Base-by-base conservation (phyloP, 768 basidiomycete genomes). In the Lactifluus hygrophoroides region DNA sequence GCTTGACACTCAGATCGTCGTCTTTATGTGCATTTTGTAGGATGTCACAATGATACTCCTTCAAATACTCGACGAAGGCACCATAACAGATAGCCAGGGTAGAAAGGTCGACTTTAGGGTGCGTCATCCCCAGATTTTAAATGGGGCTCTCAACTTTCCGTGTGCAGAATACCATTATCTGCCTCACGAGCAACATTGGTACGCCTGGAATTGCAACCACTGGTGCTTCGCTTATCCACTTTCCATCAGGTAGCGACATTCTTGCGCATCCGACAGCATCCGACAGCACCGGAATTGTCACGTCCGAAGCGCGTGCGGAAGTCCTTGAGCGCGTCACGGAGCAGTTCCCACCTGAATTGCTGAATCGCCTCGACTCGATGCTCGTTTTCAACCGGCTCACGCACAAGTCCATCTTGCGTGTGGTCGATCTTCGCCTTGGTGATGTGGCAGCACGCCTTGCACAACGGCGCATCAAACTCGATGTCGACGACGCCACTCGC, bases 351-450 rank as follows among this genome's bases (percentile, higher is more conserved):
- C 93, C 93, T 0, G 93, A 96, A 70, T 78, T 95, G 3, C 78
- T 94, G 54, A 94, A 94, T 68, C 85, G 93, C 8, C 79, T 95
- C 35, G 92, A 95, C 67, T 82, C 88, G 1, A 88, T 89, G 72
- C 75, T 88, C 16, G 85, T 95, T 9, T 95, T 96, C 76, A 94
- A 94, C 76, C 94, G 92, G 67, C 82, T 96, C 17, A 84, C 88
- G 2, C 78, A 77, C 25, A 68, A 73, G 23, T 85, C 87, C 3
- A 88, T 94, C 53, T 72, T 89, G n/a, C 74, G 86, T 48, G 86
- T 96, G 23, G 90, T 94, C 19, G 75, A 76, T 3, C 75, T 95
- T 8, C 83, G 92, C 9, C 76, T 95, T 17, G 73, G 76, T 13
- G 93, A 95, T 52, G 83, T 94, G 0, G 79, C 84, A 14, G 73